Evolutionary conservation across 495 filamentous ascomycete species (phyloP), one percentile per base, ranked within the genome.

Genomic region (Podospora fimiseda): DNA sequence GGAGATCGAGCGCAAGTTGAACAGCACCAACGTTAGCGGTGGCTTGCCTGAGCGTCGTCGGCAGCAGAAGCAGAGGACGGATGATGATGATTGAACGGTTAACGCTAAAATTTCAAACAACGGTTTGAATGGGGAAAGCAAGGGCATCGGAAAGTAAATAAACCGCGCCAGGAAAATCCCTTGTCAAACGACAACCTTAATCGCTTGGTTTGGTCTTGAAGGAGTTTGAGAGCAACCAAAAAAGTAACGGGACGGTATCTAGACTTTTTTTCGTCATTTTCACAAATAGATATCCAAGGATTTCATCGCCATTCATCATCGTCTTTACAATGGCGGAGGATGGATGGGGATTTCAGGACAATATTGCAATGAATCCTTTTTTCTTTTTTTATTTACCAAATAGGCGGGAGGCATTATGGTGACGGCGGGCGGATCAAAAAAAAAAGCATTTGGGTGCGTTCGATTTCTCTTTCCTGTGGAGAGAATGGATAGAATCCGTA

Each of bases 1-100:
- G 45, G 78, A 81, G 48, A 54, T 75, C n/a, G 81, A 83, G 60
- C 67, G 76, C 40, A 83, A 82, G 62, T 47, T 80, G 8, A 68
- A 72, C 42, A 74, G 68, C 37, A 65, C 66, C 1, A 67, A 65
- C 13, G 65, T 75, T 48, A 64, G 71, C 44, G 62, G 58, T 21
- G 63, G 66, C 21, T 38, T 30, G 7, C 58, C 55, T 21, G 55
- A 56, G 43, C 62, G 66, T 24, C 59, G 59, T 38, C 52, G 52
- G 20, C 54, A 53, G 44, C 51, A 43, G 56, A 60, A 62, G 60
- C 70, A 73, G 53, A 67, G 74, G 57, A 76, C 64, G 1, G 74
- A 77, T 46, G 70, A 77, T 50, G 74, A 75, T 37, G 73, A 76
- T 54, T 76, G 63, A 66, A 68, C 33, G 57, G 27, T 33, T 33